Conservation (phyloP, 495 filamentous ascomycete species). For the Entonaema liquescens region DNA sequence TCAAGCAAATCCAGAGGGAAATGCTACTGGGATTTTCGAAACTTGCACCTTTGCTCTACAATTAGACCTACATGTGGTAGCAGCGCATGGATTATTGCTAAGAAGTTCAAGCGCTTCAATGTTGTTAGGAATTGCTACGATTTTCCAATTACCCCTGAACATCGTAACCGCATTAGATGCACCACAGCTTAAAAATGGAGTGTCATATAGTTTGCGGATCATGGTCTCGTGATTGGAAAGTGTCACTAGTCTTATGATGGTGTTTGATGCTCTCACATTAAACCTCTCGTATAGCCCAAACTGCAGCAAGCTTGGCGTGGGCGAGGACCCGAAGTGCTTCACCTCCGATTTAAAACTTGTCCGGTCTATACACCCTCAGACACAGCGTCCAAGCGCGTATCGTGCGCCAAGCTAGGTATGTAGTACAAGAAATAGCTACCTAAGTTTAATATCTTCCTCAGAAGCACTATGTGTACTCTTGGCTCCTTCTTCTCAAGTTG, state of each 20-base stretch:
- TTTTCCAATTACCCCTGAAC: not conserved
- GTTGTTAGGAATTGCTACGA: not conserved
- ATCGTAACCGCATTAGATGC: not conserved
- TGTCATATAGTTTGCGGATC: not conserved
- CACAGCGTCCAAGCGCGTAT: not conserved
- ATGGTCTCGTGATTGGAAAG: conserved; percentile 11
- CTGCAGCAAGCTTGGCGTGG: not conserved
- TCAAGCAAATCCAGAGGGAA: too few relatives aligned
- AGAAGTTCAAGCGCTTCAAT: not conserved
- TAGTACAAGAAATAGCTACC: not conserved
- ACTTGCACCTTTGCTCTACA: not conserved
- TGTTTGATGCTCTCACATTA: conserved; percentile 16
- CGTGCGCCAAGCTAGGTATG: not conserved
- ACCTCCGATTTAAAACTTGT: conserved; percentile 10
- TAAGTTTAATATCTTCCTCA: conserved; percentile 18
- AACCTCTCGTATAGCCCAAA: not conserved
- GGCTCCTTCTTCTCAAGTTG: not conserved
- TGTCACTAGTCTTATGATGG: not conserved
- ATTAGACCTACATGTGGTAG: too few relatives aligned
- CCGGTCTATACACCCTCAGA: not conserved
- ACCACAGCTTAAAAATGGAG: not conserved
- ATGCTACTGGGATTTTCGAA: not conserved
- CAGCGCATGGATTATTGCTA: too few relatives aligned
- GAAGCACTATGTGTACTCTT: not conserved
- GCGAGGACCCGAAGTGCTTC: not conserved